phyloP scores from a whole-genome alignment of 225 moss, liverwort and hornwort species.

The Antitrichia curtipendula region DNA sequence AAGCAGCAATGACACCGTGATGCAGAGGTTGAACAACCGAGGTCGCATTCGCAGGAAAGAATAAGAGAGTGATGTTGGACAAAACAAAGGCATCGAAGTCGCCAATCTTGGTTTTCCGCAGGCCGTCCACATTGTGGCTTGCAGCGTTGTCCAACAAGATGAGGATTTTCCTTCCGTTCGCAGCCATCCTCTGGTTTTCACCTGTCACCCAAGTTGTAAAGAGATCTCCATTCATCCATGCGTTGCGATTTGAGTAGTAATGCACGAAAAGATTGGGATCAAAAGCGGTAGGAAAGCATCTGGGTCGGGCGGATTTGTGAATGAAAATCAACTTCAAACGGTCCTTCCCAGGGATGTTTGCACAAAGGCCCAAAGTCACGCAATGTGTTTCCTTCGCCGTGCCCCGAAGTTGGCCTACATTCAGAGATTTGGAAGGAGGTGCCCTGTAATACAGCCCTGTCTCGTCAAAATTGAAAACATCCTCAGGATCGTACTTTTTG shows the following conservation, averaged over 20 bases:
- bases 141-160: slow-evolving; percentile 1
- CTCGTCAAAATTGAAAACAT: background rate
- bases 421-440: background rate
- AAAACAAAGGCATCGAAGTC: background rate
- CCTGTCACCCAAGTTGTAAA: background rate
- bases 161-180: background rate
- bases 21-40: background rate
- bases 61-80: background rate
- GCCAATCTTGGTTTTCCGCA: background rate
- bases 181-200: background rate
- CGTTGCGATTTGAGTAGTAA: background rate
- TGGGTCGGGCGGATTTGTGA: background rate
- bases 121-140: background rate
- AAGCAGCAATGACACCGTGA: background rate
- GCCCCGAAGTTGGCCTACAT: background rate
- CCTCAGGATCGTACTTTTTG: background rate
- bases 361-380: background rate
- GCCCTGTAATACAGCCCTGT: background rate
- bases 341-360: background rate
- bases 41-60: background rate
- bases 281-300: background rate
- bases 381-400: background rate
- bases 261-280: background rate
- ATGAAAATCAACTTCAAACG: background rate
- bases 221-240: background rate